phyloP scores from a whole-genome alignment of 148 eudicot species.

The Chenopodium berlandieri region DNA sequence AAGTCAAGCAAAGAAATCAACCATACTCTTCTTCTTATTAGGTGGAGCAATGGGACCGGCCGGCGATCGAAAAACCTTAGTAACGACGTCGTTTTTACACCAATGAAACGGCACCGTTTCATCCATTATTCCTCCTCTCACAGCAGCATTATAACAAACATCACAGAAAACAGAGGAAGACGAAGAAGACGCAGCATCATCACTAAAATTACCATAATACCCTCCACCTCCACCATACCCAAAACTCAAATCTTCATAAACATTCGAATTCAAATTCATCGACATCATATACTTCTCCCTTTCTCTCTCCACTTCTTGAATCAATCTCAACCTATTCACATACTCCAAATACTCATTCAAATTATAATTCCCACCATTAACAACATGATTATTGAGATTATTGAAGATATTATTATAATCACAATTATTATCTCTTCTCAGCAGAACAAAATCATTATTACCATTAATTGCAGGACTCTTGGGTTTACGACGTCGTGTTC shows the following conservation, averaged over 20 bases:
- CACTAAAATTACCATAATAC: not conserved
- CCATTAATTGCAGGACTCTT: not conserved
- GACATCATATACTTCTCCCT: constrained; percentile 38
- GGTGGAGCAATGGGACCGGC: constrained; percentile 60
- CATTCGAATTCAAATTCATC: constrained; percentile 35
- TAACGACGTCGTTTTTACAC: constrained; percentile 42
- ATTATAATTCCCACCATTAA: not conserved
- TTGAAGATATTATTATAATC: not conserved
- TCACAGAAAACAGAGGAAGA: constrained; percentile 29
- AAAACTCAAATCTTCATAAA: constrained; percentile 31
- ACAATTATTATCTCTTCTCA: not conserved
- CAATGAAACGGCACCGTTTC: constrained; percentile 46
- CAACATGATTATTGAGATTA: not conserved
- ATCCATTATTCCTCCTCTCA: not conserved
- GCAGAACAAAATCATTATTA: not conserved
- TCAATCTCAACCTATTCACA: constrained; percentile 15
- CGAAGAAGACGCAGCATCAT: constrained; percentile 12
- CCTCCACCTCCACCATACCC: not conserved
- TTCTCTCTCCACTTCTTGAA: constrained; percentile 30
- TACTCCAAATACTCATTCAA: constrained; percentile 13
- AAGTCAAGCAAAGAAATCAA: not conserved
- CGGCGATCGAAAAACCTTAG: constrained; percentile 27
- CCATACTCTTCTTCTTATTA: not conserved
- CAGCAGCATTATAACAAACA: constrained; percentile 32
- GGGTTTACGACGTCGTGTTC: constrained; percentile 36